Base-by-base conservation (phyloP, 2,329 filamentous ascomycete genomes). In the Pseudocercospora fijiensis region DNA sequence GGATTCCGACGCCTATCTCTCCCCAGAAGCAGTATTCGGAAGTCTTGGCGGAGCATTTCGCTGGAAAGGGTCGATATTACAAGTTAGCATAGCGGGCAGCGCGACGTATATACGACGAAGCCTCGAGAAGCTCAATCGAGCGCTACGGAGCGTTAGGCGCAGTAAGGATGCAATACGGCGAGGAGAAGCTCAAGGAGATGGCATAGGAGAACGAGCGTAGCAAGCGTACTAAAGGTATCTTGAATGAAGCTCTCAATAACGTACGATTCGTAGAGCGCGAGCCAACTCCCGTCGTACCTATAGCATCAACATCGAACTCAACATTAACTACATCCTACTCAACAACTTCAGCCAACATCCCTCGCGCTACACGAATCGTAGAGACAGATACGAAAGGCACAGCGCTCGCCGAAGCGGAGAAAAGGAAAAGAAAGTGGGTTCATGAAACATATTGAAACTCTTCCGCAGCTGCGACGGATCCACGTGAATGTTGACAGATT, bases 161-260 rank as follows among this genome's bases (percentile, higher is more conserved):
- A 13, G 65, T 60, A 2, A 37, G 65, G 28, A 58, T 57, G 1
- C 58, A 67, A n/a, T 65, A 65, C 33, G 49, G 57, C 11, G 65
- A 67, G 28, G 56, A 64, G 51, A 57, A 67, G 37, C 57, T 67
- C 7, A 58, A 57, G 11, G 62, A 62, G 11, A 62, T 67, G 9
- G 13, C 59, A 37, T 56, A 60, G 9, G 47, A 63, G 30, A 52
- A 49, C 33, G 51, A 65, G 28, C 27, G 53, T 47, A 62, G 65
- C n/a, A 60, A 47, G 27, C 62, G 65, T 7, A 62, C 65, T 16
- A 51, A 65, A 30, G 37, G 30, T 3, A 22, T 65, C 2, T 45
- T 67, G 5, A 33, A 28, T 3, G 52, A 58, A 27, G 65, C 56
- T 24, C 57, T 67, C 8, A 28, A 58, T n/a, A 56, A 47, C n/a